Evolutionary conservation across 1,284 basidiomycete species (phyloP).

Genomic region (Stereum hirsutum): DNA sequence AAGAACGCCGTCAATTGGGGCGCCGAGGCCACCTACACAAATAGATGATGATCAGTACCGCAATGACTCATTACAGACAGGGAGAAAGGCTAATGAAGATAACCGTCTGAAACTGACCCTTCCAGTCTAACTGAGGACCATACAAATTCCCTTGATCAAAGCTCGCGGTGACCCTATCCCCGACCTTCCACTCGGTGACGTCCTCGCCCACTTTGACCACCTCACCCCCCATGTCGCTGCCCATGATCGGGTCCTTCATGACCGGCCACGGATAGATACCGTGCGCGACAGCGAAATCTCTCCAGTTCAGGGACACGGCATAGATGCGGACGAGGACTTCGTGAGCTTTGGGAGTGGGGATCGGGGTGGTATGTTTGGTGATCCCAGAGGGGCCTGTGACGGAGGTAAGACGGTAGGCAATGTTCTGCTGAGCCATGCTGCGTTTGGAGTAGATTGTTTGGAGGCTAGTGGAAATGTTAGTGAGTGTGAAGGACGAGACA

Average conservation of each 20-base stretch:
- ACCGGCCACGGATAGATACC: slow-evolving; percentile 21
- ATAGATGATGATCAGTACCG: not conserved
- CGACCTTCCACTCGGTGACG: slow-evolving; percentile 12
- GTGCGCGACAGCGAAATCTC: slow-evolving; percentile 31
- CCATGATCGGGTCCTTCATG: slow-evolving; percentile 36
- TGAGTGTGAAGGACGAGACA: no score
- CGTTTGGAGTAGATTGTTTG: no score
- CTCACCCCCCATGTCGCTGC: slow-evolving; percentile 26
- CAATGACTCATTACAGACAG: not conserved
- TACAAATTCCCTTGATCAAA: slow-evolving; percentile 23
- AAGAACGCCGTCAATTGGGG: slow-evolving; percentile 9
- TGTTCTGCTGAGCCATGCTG: not conserved
- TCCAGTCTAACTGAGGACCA: no score
- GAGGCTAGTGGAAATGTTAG: no score
- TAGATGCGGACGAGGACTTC: slow-evolving; percentile 42
- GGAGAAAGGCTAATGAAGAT: not conserved
- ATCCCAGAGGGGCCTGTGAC: not conserved
- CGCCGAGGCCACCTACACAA: slow-evolving; percentile 6
- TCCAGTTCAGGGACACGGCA: slow-evolving; percentile 41
- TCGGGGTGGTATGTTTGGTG: slow-evolving; percentile 6
- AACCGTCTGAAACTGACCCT: not conserved
- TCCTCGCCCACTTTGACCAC: slow-evolving; percentile 34
- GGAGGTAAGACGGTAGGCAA: not conserved
- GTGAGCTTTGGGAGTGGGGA: slow-evolving; percentile 24
- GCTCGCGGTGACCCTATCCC: slow-evolving; percentile 24